Conservation (phyloP, 2,329 filamentous ascomycete species). For the Ambrosiella beaveri region DNA sequence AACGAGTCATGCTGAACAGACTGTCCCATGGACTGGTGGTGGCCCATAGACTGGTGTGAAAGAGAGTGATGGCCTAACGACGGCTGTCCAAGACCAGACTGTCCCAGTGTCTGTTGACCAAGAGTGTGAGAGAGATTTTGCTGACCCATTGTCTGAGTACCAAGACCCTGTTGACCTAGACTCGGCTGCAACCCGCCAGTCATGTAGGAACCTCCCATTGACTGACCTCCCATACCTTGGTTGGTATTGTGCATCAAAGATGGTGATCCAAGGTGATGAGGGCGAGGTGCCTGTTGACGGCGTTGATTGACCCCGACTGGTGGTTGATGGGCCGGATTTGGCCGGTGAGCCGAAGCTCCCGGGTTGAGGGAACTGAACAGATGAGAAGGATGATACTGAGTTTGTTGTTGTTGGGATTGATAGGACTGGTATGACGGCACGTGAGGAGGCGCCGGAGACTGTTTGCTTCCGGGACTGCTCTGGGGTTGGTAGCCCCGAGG, state of each 20-base stretch:
- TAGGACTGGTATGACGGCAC: conserved; percentile 39
- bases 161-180: conserved; percentile 16
- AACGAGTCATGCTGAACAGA: conserved; percentile 27
- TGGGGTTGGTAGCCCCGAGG: conserved; percentile 19
- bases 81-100: conserved; percentile 14
- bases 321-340: conserved; percentile 26
- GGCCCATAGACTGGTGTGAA: conserved; percentile 6
- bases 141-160: conserved; percentile 18
- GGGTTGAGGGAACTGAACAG: conserved; percentile 33
- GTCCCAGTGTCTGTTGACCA: conserved; percentile 14
- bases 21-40: conserved; percentile 18
- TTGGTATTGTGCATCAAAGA: conserved; percentile 18
- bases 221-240: conserved; percentile 14
- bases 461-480: conserved; percentile 35
- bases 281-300: conserved; percentile 17
- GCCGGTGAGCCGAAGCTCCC: conserved; percentile 28
- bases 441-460: conserved; percentile 36
- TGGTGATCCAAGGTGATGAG: conserved; percentile 21
- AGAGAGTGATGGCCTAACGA: conserved; percentile 7
- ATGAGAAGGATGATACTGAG: conserved; percentile 32
- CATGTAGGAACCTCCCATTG: conserved; percentile 15
- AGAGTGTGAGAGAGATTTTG: conserved; percentile 15
- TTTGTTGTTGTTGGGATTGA: conserved; percentile 32
- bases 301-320: conserved; percentile 28
- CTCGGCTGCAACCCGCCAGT: conserved; percentile 19